A percentile compares a stretch with the other conserved stretches of the same genome.
Conservation (phyloP, 352 stramenopile genomes). For the Phytophthora cactorum region DNA sequence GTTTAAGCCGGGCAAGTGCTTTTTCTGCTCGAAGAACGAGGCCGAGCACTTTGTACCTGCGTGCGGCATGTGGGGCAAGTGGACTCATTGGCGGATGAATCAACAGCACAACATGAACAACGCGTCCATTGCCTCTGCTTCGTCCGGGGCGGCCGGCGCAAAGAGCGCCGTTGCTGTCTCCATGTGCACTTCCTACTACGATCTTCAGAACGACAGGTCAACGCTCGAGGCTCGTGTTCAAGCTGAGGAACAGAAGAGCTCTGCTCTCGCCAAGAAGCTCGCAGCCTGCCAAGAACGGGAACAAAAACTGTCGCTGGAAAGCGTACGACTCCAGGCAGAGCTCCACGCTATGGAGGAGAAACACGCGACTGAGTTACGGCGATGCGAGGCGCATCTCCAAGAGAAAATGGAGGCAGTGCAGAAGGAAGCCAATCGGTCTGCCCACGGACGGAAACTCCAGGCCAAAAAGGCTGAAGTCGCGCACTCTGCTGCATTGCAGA, state of each 20-base stretch:
- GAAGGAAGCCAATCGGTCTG: constrained; percentile 53
- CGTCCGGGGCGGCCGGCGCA: constrained; percentile 13
- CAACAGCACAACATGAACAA: constrained; percentile 59
- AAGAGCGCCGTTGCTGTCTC: constrained; percentile 50
- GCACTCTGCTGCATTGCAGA: constrained; percentile 21
- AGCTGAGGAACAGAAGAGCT: constrained; percentile 42
- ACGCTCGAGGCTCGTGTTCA: constrained; percentile 51
- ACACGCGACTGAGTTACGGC: constrained; percentile 45
- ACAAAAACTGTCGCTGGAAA: constrained; percentile 29
- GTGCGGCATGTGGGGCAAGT: constrained; percentile 86
- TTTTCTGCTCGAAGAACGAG: constrained; percentile 88
- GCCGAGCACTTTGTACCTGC: constrained; percentile 81
- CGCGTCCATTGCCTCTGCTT: constrained; percentile 19
- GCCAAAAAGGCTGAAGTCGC: constrained; percentile 40
- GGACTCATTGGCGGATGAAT: constrained; percentile 87
- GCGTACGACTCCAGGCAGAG: constrained; percentile 49
- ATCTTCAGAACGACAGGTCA: constrained; percentile 74
- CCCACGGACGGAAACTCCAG: constrained; percentile 61
- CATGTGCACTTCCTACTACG: constrained; percentile 90
- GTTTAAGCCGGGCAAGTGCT: constrained; percentile 83
- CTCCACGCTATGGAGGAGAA: constrained; percentile 61
- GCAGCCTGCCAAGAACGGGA: constrained; percentile 25
- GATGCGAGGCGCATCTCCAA: constrained; percentile 38
- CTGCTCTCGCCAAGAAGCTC: constrained; percentile 37
- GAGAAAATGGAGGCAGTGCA: constrained; percentile 62